Base-by-base conservation (phyloP, 139 green algal genomes). In the Pseudopediastrum boryanum region DNA sequence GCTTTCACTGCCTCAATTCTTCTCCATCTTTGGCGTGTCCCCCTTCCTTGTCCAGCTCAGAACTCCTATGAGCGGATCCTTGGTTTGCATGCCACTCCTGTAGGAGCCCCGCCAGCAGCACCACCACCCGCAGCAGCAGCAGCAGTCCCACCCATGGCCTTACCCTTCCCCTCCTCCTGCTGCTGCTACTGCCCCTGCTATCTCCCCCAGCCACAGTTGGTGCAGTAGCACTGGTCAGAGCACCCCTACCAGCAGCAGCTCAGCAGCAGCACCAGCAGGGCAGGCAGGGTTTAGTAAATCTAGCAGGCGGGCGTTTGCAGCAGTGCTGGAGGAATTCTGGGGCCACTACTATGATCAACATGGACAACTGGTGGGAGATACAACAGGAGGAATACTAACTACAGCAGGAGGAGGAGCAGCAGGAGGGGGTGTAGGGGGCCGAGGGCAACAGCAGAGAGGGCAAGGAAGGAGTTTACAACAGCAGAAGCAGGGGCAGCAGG, bases 291-390 rank as follows among this genome's bases (percentile, higher is more conserved):
- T 80, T 43, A 64, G 43, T 33, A 80, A 80, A 62, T 64, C 61
- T 6, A 33, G 44, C 3, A 73, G 88, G 16, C 58, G 79, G 31
- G 75, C 85, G 70, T 65, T 87, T 54, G 85, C 86, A 9, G 44
- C 54, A 23, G 43, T 83, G 38, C 56, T 92, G 64, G 88, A 92
- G 1, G 77, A 79, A 4, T 92, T 93, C 31, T 92, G 88, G 86
- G 35, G 41, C 0, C 12, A 41, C 25, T 72, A 87, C 31, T 93
- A 81, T 56, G 83, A 93, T 72, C 27, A 73, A 31, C 88, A 92
- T 58, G 88, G 88, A 8, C 31, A 59, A 25, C 23, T 72, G 73
- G 70, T 5, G 50, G 8, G 52, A 36, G 41, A 29, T 66, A 31
- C 42, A 41, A 27, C 23, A 61, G 42, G 33, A 19, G 35, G 7